Base-by-base conservation (phyloP, 331 rosid species). In the Stylosanthes scabra region DNA sequence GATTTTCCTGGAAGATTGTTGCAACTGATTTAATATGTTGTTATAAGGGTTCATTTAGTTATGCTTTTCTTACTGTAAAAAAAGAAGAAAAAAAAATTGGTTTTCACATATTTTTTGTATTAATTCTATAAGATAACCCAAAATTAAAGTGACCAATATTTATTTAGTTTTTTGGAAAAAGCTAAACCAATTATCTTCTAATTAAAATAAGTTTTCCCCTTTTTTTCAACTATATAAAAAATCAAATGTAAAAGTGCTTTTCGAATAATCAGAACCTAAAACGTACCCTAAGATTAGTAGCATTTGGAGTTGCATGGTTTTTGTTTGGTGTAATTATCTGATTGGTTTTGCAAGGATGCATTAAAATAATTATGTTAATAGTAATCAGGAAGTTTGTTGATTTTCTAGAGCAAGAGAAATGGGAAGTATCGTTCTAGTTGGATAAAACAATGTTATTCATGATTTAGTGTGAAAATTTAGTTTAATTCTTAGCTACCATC, bases 331-430 rank as follows among this genome's bases (percentile, higher is more conserved):
- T 57, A 67, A 39, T 64, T 57, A 29, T 6, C 7, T 10, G 5
- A 25, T 45, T 63, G 55, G 31, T 78, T 62, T 60, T 56, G 59
- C 56, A 59, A 70, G 68, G 71, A 16, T 57, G 16, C 52, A 15
- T 27, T 7, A 3, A 56, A 20, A 46, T 63, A 40, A 64, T 7
- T 44, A 20, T 46, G 59, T 16, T 20, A 71, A 68, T 44, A 42
- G 16, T 40, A 12, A 62, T 15, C 34, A 20, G 12, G 51, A 66
- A 34, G 39, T 70, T 47, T 65, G 49, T 56, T 39, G 29, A 37
- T 20, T 20, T 20, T 20, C 68, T 42, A 15, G 76, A 62, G 44
- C 63, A 61, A 58, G 34, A 49, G 37, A 52, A 74, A 37, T 49
- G 74, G n/a, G 13, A 47, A 47, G 52, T 12, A 6, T 47, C 13